phyloP scores from a whole-genome alignment of 805 yeast species.

The Nakazawaea sp. region DNA sequence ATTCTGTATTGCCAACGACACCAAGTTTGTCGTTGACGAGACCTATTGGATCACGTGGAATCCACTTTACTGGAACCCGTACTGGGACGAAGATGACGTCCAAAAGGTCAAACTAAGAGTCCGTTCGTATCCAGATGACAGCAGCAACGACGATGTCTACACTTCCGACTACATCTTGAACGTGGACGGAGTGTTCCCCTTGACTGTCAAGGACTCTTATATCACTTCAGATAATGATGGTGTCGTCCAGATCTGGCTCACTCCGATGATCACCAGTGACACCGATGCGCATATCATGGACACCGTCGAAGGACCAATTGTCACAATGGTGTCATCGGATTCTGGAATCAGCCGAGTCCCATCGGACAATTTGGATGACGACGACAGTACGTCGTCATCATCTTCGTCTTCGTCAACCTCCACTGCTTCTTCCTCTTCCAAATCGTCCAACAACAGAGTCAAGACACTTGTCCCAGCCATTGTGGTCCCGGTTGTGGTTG shows the following conservation, averaged over 20 bases:
- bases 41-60: slow-evolving; percentile 45
- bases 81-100: slow-evolving; percentile 29
- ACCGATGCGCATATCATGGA: too few relatives aligned
- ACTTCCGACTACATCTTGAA: slow-evolving; percentile 27
- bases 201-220: too few relatives aligned
- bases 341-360: slow-evolving; percentile 33
- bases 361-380: slow-evolving; percentile 32
- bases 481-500: slow-evolving; percentile 32
- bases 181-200: slow-evolving; percentile 32
- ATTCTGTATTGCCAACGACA: slow-evolving; percentile 35
- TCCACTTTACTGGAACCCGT: slow-evolving; percentile 34
- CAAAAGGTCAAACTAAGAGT: slow-evolving; percentile 26
- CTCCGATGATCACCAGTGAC: too few relatives aligned
- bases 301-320: too few relatives aligned
- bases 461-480: slow-evolving; percentile 35
- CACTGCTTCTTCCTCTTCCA: too few relatives aligned
- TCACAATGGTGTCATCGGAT: too few relatives aligned
- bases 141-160: slow-evolving; percentile 24
- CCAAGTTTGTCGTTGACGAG: slow-evolving; percentile 39
- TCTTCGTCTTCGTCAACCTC: too few relatives aligned
- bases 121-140: slow-evolving; percentile 27
- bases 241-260: too few relatives aligned
- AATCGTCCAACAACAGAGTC: slow-evolving; percentile 12
- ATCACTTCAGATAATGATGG: too few relatives aligned
- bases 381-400: slow-evolving; percentile 8